A percentile compares a stretch with the other conserved stretches of the same genome.
Conservation (phyloP, 164 flowering plant species). For the Stephania japonica region DNA sequence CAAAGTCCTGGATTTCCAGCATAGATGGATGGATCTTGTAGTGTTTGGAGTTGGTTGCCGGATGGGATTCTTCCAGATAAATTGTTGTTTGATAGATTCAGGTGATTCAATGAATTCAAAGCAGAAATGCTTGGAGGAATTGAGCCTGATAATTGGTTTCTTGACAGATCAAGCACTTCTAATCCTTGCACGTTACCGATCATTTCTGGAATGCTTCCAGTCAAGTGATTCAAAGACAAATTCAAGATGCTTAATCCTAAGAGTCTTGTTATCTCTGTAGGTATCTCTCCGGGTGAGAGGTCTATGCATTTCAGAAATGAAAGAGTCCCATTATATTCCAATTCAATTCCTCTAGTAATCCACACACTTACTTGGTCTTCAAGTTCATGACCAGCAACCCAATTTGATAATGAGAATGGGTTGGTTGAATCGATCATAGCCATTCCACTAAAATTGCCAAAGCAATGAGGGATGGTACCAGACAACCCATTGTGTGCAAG, state of each 20-base stretch:
- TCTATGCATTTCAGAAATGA: neutral
- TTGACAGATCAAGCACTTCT: slow-evolving; percentile 4
- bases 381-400: neutral
- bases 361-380: neutral
- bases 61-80: slow-evolving; percentile 3
- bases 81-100: slow-evolving; percentile 3
- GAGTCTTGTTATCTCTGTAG: neutral
- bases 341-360: neutral
- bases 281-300: slow-evolving; percentile 3
- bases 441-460: slow-evolving; percentile 7
- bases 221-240: slow-evolving; percentile 2
- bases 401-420: neutral
- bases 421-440: neutral
- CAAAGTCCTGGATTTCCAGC: slow-evolving; percentile 10
- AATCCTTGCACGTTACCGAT: neutral
- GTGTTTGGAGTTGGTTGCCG: slow-evolving; percentile 7
- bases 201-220: slow-evolving; percentile 1
- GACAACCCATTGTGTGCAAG: slow-evolving; percentile 12
- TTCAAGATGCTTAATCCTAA: neutral
- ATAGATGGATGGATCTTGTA: neutral
- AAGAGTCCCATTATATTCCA: slow-evolving; percentile 5
- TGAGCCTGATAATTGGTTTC: neutral
- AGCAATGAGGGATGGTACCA: slow-evolving; percentile 1
- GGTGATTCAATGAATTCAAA: neutral
- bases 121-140: slow-evolving; percentile 2